Evolutionary conservation across 345 rosid genomes (phyloP), one percentile per base, ranked within the genome.

Genomic region (Gossypium anomalum): DNA sequence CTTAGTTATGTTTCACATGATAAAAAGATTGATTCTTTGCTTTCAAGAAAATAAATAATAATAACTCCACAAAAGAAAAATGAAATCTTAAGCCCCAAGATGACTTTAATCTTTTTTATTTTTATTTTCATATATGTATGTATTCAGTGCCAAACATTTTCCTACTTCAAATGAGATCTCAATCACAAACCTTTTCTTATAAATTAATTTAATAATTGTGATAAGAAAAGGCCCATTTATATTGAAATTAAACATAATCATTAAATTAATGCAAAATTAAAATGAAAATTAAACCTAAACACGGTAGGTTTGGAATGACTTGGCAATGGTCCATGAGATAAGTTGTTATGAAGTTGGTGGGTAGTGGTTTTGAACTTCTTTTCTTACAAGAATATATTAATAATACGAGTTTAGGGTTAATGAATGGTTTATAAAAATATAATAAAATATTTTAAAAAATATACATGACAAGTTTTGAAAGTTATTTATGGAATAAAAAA

Each of bases 1-100:
- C 7, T 70, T 52, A 51, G 60, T 70, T 52, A 70, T 70, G 22
- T 52, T 17, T 52, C 70, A 65, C 52, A 65, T 43, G 69, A 51
- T 41, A 65, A 57, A 64, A 27, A 58, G 59, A 16, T 69, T 27
- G 57, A 70, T 52, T 70, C 73, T 70, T 70, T n/a, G 61, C 73
- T 70, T 70, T 29, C 23, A 70, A 70, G 61, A 52, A 70, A 52
- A 70, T n/a, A 52, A 11, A n/a, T 52, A 52, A 70, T 70, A 29
- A 70, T 70, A 52, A 70, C 61, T 12, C 47, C 11, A 11, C 16
- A 52, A 70, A 68, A 49, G 29, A 44, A 43, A 44, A 43, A 34
- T 12, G 27, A n/a, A 65, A 65, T 43, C 69, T 65, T 65, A 65
- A 65, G 22, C 47, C 12, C 9, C 69, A 65, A 64, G 49, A 41